Evolutionary conservation across 164 flowering plant species (phyloP).

Genomic region (Kalanchoe fedtschenkoi): DNA sequence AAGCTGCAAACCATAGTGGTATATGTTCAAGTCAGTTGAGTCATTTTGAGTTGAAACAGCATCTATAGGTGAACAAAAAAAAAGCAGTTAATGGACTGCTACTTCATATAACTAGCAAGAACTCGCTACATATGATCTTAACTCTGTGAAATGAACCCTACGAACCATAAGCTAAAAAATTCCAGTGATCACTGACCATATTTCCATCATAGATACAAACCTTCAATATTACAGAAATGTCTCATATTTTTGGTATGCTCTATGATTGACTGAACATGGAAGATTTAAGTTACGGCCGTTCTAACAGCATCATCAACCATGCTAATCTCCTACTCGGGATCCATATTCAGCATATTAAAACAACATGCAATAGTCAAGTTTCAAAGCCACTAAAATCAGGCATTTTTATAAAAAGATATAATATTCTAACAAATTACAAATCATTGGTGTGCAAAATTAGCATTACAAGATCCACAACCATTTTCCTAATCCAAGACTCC

Average conservation of each 20-base stretch:
- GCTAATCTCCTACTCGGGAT: not conserved
- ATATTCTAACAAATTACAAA: not conserved
- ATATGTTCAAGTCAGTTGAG: not conserved
- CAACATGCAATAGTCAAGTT: not conserved
- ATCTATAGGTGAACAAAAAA: not conserved
- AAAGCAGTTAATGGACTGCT: not conserved
- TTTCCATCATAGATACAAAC: not conserved
- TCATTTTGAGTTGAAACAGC: not conserved
- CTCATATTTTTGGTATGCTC: not conserved
- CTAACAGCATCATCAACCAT: not conserved
- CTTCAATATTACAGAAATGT: not conserved
- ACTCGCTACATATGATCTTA: not conserved
- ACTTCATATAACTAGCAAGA: not conserved
- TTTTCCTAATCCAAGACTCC: not conserved
- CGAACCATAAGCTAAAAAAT: not conserved
- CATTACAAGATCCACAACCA: not conserved
- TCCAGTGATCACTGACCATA: not conserved
- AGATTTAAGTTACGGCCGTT: not conserved
- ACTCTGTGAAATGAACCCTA: not conserved
- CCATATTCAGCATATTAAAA: not conserved
- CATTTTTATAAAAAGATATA: not conserved
- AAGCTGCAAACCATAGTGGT: slow-evolving; percentile 43
- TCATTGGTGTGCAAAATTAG: not conserved
- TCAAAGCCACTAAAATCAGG: not conserved
- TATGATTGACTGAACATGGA: not conserved